Evolutionary conservation across 208 protist genomes (phyloP).

Genomic region (Crithidia brevicula): DNA sequence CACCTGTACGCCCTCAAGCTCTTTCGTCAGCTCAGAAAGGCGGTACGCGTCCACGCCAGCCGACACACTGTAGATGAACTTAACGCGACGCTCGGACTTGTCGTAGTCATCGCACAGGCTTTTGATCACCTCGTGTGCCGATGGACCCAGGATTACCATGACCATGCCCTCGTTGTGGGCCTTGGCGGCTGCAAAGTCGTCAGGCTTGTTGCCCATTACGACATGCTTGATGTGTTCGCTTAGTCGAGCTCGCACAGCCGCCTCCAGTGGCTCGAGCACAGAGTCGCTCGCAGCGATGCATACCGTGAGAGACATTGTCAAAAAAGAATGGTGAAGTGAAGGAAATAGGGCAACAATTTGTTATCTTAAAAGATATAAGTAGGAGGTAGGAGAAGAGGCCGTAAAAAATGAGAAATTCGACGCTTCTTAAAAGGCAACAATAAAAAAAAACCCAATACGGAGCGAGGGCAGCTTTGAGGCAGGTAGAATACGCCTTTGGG

Average conservation of each 20-base stretch:
- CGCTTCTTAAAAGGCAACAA: too few species aligned
- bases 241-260: background rate
- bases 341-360: background rate
- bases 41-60: conserved; percentile 75
- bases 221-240: background rate
- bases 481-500: too few species aligned
- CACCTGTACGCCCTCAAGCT: conserved; percentile 58
- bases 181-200: background rate
- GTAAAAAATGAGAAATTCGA: too few species aligned
- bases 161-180: background rate
- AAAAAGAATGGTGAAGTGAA: background rate
- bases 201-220: background rate
- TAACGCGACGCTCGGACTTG: conserved; percentile 55
- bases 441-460: too few species aligned
- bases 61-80: conserved; percentile 76
- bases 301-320: background rate
- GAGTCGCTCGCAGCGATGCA: background rate
- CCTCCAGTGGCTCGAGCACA: background rate
- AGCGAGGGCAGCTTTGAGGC: too few species aligned
- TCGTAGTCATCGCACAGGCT: conserved; percentile 37
- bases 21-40: conserved; percentile 41
- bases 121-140: background rate
- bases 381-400: too few species aligned
- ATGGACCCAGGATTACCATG: background rate
- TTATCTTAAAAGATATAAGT: too few species aligned